A percentile compares a stretch with the other conserved stretches of the same genome.
These are phyloP conservation scores for Pseudogymnoascus sp. DNA, from an alignment of 2,329 filamentous ascomycete species.

Conservation along the genomic window DNA sequence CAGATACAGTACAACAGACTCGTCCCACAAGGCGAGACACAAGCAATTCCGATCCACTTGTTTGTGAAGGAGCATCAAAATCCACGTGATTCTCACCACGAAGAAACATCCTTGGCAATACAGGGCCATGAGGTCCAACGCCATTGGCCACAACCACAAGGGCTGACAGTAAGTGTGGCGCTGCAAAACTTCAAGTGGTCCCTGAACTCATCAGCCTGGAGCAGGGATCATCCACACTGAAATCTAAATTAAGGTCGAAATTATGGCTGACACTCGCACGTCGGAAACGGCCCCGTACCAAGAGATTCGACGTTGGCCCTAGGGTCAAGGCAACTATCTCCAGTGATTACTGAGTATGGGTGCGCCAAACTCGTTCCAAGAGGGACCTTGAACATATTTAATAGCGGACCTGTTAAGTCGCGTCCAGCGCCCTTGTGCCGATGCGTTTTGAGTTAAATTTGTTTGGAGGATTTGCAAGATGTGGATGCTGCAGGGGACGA, in stretches of 20 bases:
- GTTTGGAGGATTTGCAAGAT: neutral
- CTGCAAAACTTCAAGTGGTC: neutral
- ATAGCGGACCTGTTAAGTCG: neutral
- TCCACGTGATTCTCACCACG: neutral
- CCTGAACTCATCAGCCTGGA: neutral
- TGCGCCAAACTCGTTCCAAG: neutral
- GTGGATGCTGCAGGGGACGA: neutral
- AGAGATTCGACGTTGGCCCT: neutral
- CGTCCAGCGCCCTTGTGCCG: neutral
- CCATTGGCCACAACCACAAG: neutral
- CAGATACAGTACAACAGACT: neutral
- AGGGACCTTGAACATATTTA: neutral
- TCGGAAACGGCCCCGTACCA: neutral
- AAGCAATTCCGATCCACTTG: neutral
- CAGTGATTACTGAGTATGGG: neutral
- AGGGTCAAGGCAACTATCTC: neutral
- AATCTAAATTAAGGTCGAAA: slow-evolving; percentile 3
- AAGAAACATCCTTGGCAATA: neutral
- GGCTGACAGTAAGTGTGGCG: neutral
- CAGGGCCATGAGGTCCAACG: neutral
- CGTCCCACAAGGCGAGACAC: neutral
- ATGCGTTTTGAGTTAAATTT: neutral
- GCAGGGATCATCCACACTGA: neutral
- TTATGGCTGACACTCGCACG: neutral
- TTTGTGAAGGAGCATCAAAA: neutral